Base-by-base conservation (phyloP, 2,329 filamentous ascomycete species). In the Pestalotiopsis sp. region DNA sequence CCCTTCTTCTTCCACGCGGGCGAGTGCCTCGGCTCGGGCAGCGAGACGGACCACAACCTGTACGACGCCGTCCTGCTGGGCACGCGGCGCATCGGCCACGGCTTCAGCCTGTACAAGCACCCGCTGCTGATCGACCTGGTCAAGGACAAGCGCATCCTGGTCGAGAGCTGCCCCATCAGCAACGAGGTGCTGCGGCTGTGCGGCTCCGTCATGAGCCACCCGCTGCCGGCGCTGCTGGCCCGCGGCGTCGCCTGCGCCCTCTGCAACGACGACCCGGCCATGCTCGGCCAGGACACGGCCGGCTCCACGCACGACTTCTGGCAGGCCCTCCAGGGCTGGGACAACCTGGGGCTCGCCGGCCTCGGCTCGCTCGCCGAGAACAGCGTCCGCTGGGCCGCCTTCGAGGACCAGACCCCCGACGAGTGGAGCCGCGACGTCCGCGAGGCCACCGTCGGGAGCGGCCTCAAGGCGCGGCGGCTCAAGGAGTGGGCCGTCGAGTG, bases 1-100 rank as follows among this genome's bases (percentile, higher is more conserved):
- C 95, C 95, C 0, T 97, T 98, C 83, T 97, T 97, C 84, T 97
- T 98, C 83, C 95, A 98, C 78, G 95, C 95, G 0, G 95, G 95
- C 72, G 95, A 98, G 81, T 93, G 90, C 41, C 88, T 97, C 0
- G 94, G 93, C 36, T 90, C 93, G 70, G 94, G 94, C 36, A 91
- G 90, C 73, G 86, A 85, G 23, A 91, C 92, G 0, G 95, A 98
- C 75, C 75, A 82, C 70, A 98, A 98, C 79, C 86, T 98, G 3
- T 97, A 92, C 76, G 92, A 93, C 76, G 91, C 91, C 0, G 85
- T 93, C 31, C 80, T 93, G 9, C 84, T 94, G 7, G 91, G 91
- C 0, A 92, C 91, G 61, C 85, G 92, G 62, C 89, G 96, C 69
- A 97, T 99, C 70, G 95, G 95, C 0, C 94, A 98, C 77, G 94